Conservation (phyloP, 192 early-diverging fungal genomes). For the Rhizophagus prolifer region DNA sequence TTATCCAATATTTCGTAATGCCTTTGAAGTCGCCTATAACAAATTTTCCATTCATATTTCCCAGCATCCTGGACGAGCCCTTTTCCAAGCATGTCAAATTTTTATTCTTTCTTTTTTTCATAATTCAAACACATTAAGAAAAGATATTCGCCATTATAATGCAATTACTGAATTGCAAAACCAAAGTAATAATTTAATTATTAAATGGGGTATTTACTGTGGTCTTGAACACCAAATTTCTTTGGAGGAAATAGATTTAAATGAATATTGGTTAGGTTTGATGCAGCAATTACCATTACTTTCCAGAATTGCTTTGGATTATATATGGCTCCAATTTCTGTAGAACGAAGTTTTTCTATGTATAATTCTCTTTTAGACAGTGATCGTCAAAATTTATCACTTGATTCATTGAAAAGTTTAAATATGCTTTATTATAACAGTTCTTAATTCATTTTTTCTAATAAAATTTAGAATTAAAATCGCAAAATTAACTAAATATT, state of each 20-base stretch:
- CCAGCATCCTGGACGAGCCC: not conserved
- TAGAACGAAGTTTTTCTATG: not conserved
- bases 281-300: not conserved
- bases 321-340: not conserved
- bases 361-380: too few relatives aligned
- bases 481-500: too few relatives aligned
- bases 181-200: not conserved
- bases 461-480: not conserved
- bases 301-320: not conserved
- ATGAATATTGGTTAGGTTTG: not conserved
- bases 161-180: not conserved
- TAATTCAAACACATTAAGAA: not conserved
- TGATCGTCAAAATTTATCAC: not conserved
- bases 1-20: not conserved
- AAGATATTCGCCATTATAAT: not conserved
- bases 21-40: not conserved
- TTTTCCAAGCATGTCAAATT: not conserved
- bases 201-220: slow-evolving; percentile 1
- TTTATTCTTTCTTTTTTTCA: not conserved
- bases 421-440: not conserved
- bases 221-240: not conserved
- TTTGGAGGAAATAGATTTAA: not conserved
- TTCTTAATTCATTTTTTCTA: too few relatives aligned
- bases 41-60: slow-evolving; percentile 11
- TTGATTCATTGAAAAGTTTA: not conserved